A percentile compares a stretch with the other conserved stretches of the same genome.
phyloP scores from a whole-genome alignment of 2,329 filamentous ascomycete species.

The Ophiostoma sp. region DNA sequence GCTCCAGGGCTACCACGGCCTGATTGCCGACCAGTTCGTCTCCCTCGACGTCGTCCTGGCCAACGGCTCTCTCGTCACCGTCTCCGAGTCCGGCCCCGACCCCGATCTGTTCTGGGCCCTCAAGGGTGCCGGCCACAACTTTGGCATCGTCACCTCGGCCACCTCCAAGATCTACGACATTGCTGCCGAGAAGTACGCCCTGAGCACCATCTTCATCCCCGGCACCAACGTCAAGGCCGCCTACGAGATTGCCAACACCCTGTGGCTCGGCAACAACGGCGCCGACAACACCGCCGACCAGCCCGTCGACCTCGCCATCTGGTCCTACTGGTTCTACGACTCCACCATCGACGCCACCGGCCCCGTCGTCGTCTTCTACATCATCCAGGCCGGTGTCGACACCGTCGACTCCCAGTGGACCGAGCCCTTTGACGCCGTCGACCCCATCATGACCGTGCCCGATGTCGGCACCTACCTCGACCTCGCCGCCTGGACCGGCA shows the following conservation, averaged over 20 bases:
- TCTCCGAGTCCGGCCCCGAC: slow-evolving; percentile 32
- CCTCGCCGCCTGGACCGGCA: slow-evolving; percentile 41
- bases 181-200: slow-evolving; percentile 35
- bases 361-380: slow-evolving; percentile 40
- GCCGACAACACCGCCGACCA: slow-evolving; percentile 30
- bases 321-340: slow-evolving; percentile 44
- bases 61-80: slow-evolving; percentile 39
- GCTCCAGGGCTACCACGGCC: slow-evolving; percentile 49
- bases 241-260: slow-evolving; percentile 41
- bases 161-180: slow-evolving; percentile 47
- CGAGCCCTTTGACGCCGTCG: slow-evolving; percentile 41
- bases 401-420: slow-evolving; percentile 34
- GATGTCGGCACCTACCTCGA: slow-evolving; percentile 41
- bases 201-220: slow-evolving; percentile 40
- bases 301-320: slow-evolving; percentile 44
- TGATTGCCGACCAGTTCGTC: slow-evolving; percentile 50
- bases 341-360: slow-evolving; percentile 37
- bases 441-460: slow-evolving; percentile 32
- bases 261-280: slow-evolving; percentile 37
- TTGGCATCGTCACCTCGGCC: slow-evolving; percentile 44
- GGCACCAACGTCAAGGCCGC: slow-evolving; percentile 43
- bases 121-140: slow-evolving; percentile 54
- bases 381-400: slow-evolving; percentile 42
- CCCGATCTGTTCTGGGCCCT: slow-evolving; percentile 53
- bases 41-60: slow-evolving; percentile 49